A percentile compares a stretch with the other conserved stretches of the same genome.
Evolutionary conservation across 2,329 filamentous ascomycete genomes (phyloP).

Genomic region (Cladosporium sp.): DNA sequence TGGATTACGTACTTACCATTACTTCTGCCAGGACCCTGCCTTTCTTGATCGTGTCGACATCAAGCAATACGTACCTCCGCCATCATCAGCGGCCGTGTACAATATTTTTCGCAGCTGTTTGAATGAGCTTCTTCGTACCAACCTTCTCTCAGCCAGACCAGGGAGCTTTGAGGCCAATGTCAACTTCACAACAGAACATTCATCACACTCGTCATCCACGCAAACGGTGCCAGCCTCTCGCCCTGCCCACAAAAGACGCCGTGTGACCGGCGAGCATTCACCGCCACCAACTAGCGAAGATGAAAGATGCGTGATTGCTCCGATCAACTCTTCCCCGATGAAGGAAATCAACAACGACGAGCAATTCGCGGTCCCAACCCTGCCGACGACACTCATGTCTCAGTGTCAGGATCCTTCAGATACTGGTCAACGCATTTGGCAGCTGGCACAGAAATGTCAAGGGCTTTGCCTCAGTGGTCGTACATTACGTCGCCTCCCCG

Average conservation of each 20-base stretch:
- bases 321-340: neutral
- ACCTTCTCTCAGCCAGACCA: conserved; percentile 29
- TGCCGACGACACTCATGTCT: conserved; percentile 27
- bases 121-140: conserved; percentile 40
- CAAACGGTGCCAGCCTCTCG: neutral
- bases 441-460: conserved; percentile 31
- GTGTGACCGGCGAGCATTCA: neutral
- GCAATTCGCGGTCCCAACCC: conserved; percentile 22
- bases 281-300: neutral
- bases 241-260: neutral
- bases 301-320: neutral
- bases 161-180: neutral
- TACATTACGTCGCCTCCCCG: conserved; percentile 39
- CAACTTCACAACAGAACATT: neutral
- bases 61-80: conserved; percentile 41
- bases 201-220: neutral
- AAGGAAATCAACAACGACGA: neutral
- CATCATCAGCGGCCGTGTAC: conserved; percentile 40
- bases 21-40: conserved; percentile 34
- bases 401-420: conserved; percentile 20
- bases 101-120: conserved; percentile 47
- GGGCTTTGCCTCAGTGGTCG: conserved; percentile 37
- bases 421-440: conserved; percentile 28
- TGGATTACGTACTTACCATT: neutral
- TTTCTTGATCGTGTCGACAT: conserved; percentile 49